A percentile compares a stretch with the other conserved stretches of the same genome.
Conservation (phyloP, 345 rosid species). For the Ricinus communis region DNA sequence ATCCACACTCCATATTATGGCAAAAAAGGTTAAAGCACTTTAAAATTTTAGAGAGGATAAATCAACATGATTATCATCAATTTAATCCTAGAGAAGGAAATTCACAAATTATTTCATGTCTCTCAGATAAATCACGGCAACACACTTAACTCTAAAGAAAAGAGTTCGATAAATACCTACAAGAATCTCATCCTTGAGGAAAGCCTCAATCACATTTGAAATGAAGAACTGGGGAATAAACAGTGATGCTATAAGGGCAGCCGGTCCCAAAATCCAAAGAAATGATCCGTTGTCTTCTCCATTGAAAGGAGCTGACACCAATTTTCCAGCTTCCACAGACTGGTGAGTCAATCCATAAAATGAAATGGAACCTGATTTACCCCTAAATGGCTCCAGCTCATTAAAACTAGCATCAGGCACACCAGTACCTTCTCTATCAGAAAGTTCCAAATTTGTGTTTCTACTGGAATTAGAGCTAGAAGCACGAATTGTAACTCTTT, state of each 20-base stretch:
- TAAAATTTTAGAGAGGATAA: too few relatives aligned
- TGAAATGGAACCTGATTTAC: conserved; percentile 81
- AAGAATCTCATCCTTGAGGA: conserved; percentile 52
- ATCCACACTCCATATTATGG: too few relatives aligned
- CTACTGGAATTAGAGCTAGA: conserved; percentile 32
- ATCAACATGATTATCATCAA: too few relatives aligned
- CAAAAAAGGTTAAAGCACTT: too few relatives aligned
- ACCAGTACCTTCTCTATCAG: conserved; percentile 15
- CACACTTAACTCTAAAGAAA: too few relatives aligned
- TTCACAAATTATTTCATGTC: neutral
- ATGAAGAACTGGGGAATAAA: conserved; percentile 75
- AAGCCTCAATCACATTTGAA: conserved; percentile 47
- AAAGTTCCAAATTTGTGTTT: conserved; percentile 17
- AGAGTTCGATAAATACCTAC: conserved; percentile 30
- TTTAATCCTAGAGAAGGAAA: neutral
- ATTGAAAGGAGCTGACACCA: conserved; percentile 64
- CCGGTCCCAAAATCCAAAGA: conserved; percentile 76
- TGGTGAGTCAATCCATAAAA: conserved; percentile 73
- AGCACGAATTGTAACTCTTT: conserved; percentile 30
- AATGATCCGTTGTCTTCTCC: conserved; percentile 59
- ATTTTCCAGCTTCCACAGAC: conserved; percentile 65
- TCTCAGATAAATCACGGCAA: too few relatives aligned
- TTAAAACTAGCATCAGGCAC: conserved; percentile 25
- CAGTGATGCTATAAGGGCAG: conserved; percentile 56
- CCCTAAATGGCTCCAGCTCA: conserved; percentile 62